Evolutionary conservation across 2,329 filamentous ascomycete genomes (phyloP).

Genomic region (Metarhizium brunneum): DNA sequence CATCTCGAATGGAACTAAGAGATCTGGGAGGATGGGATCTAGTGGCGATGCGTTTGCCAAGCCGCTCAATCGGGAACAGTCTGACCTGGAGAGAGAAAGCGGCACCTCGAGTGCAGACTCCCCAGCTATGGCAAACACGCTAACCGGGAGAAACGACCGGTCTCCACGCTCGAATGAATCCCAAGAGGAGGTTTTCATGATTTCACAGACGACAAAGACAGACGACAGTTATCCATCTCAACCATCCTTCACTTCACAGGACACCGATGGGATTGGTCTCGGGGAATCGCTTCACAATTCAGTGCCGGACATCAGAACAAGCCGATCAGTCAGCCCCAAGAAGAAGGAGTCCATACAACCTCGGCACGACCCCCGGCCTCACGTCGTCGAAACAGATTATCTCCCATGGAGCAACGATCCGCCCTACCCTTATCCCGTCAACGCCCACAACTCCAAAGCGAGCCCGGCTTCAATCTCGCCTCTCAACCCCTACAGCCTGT

Average conservation of each 20-base stretch:
- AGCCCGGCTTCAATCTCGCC: slow-evolving; percentile 20
- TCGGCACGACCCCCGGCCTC: slow-evolving; percentile 28
- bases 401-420: slow-evolving; percentile 50
- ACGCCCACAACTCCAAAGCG: slow-evolving; percentile 6
- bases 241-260: slow-evolving; percentile 19
- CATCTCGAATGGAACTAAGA: slow-evolving; percentile 38
- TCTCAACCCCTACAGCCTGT: slow-evolving; percentile 45
- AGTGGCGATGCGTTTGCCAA: slow-evolving; percentile 14
- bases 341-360: slow-evolving; percentile 17
- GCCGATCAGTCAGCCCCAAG: slow-evolving; percentile 14
- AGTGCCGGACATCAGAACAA: slow-evolving; percentile 5
- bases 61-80: slow-evolving; percentile 19
- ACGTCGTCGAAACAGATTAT: slow-evolving; percentile 48
- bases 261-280: slow-evolving; percentile 8
- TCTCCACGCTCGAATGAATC: slow-evolving; percentile 17
- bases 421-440: slow-evolving; percentile 39
- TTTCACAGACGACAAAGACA: slow-evolving; percentile 36
- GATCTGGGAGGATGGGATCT: slow-evolving; percentile 8
- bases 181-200: slow-evolving; percentile 31
- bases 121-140: slow-evolving; percentile 14
- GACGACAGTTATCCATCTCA: slow-evolving; percentile 25
- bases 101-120: slow-evolving; percentile 27
- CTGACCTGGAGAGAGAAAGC: slow-evolving; percentile 18
- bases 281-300: not conserved
- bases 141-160: slow-evolving; percentile 4